A percentile compares a stretch with the other conserved stretches of the same genome.
phyloP scores from a whole-genome alignment of 805 yeast species.

The Barnettozyma pratensis region DNA sequence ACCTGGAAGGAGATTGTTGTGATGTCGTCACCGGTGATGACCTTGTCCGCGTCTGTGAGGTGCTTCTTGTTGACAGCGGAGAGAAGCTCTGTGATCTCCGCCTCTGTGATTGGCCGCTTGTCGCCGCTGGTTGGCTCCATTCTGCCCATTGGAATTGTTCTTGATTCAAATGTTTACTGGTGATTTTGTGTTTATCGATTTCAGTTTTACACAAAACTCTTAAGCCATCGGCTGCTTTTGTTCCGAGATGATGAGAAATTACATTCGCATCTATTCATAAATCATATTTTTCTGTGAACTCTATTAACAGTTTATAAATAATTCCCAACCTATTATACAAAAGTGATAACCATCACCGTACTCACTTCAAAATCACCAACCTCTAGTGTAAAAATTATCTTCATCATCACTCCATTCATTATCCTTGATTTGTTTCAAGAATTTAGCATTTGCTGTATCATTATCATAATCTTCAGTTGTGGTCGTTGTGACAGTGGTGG shows the following conservation, averaged over 20 bases:
- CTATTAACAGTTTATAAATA: background rate
- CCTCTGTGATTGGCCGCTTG: background rate
- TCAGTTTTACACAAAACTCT: no score
- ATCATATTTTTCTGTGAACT: no score
- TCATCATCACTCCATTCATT: slow-evolving; percentile 21
- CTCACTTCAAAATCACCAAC: slow-evolving; percentile 16
- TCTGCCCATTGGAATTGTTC: background rate
- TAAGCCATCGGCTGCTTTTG: no score
- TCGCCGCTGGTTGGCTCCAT: background rate
- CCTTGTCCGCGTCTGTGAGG: background rate
- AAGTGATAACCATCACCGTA: background rate
- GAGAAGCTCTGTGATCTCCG: background rate
- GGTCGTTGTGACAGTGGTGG: background rate
- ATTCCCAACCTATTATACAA: background rate
- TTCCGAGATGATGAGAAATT: no score
- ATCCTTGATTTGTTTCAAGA: slow-evolving; percentile 6
- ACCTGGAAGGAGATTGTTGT: background rate
- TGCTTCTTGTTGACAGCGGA: background rate
- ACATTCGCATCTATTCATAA: no score
- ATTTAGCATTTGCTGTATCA: background rate
- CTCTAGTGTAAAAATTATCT: slow-evolving; percentile 23
- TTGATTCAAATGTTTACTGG: background rate
- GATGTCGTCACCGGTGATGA: background rate
- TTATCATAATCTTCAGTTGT: background rate
- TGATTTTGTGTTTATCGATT: background rate